Conservation (phyloP, 75 land plant genomes). For the Picea sitchensis region DNA sequence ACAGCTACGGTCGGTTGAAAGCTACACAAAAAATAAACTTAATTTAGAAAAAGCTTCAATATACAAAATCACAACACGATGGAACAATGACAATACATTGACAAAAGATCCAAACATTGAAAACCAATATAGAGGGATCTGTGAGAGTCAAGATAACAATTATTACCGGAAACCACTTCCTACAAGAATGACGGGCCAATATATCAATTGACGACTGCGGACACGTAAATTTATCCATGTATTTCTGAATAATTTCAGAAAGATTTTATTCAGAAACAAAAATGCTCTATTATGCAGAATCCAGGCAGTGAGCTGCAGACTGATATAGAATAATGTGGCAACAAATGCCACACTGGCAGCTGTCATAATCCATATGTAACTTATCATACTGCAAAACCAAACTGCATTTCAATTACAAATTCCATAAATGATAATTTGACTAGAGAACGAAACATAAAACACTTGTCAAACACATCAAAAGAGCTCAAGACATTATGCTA, state of each 20-base stretch:
- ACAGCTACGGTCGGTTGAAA: conserved; percentile 64
- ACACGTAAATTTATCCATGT: conserved; percentile 55
- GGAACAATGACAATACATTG: not conserved
- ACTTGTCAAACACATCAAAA: not conserved
- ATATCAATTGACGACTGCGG: conserved; percentile 64
- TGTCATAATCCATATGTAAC: conserved; percentile 18
- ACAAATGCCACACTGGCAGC: conserved; percentile 56
- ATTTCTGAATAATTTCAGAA: conserved; percentile 28
- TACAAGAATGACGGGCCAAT: conserved; percentile 77
- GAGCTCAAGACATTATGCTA: not conserved
- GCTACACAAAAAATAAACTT: conserved; percentile 34
- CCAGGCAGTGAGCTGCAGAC: conserved; percentile 42
- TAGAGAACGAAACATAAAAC: not conserved
- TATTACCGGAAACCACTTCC: conserved; percentile 54
- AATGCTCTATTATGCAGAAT: conserved; percentile 30
- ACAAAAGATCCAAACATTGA: not conserved
- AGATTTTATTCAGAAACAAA: conserved; percentile 11
- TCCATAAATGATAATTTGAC: not conserved
- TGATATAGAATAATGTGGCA: conserved; percentile 46
- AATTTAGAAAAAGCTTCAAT: not conserved
- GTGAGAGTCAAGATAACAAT: not conserved
- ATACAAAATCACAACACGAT: not conserved
- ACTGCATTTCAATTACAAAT: conserved; percentile 1
- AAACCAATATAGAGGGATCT: not conserved
- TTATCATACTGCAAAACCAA: conserved; percentile 30